Evolutionary conservation across 2,329 filamentous ascomycete genomes (phyloP), one percentile per base, ranked within the genome.

Genomic region (Sporothrix schenckii): DNA sequence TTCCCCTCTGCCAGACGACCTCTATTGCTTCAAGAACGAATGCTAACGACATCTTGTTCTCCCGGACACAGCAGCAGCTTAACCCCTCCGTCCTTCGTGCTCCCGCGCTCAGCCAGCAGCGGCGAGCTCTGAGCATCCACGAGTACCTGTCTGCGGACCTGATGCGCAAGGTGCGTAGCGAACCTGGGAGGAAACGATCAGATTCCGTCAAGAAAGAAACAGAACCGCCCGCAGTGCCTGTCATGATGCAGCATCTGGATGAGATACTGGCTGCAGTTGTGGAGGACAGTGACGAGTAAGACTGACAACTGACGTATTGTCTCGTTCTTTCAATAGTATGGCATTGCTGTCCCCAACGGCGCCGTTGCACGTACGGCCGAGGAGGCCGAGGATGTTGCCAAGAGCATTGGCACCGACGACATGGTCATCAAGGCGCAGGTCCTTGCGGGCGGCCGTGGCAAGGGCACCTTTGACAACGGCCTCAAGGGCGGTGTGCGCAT

Each of bases 391-490:
- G 86, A 88, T 77, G 88, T 98, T 78, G 95, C 95, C 71, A 94
- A 94, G 85, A 85, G 90, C 75, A 95, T 99, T 79, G 92, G 93
- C 85, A 91, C 87, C 77, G 94, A 97, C 80, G 95, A 99, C 82
- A 94, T 97, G 89, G 95, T 99, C 77, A 98, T 99, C 88, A 99
- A 99, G 89, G 95, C 95, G 73, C 95, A 99, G 86, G 95, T 99
- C 73, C 91, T 99, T 74, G 95, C 95, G 74, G 95, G 95, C 83
- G 95, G 95, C 75, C 92, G 95, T 86, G 95, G 95, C 84, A 99
- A 99, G 87, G 95, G 95, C 77, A 91, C 89, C 77, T 99, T 99
- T 80, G 93, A 97, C 85, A 98, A 97, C 83, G 95, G 95, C 78
- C 90, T 99, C 81, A 99, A 99, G 88, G 95, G 95, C 78, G 95